Evolutionary conservation across 805 yeast species (phyloP), one percentile per base, ranked within the genome.

Genomic region (Zygoascus ofunaensis): DNA sequence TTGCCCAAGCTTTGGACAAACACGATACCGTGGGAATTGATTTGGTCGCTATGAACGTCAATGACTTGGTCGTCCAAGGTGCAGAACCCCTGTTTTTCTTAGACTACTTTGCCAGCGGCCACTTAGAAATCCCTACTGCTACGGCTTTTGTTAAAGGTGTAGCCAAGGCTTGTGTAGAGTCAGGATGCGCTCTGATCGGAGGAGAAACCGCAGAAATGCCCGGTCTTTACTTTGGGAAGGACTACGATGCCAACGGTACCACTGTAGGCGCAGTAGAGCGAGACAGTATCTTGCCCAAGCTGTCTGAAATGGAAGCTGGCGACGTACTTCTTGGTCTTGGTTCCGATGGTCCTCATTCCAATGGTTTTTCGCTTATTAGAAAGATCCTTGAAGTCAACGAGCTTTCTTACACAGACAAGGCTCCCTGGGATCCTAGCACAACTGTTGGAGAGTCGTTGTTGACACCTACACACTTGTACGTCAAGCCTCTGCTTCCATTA

Each of bases 161-260:
- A 51, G 97, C 96, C 40, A 84, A 84, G 51, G 99, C 98, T 46
- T 92, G 99, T 71, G 80, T 81, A 52, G 77, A 79, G 53, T 84
- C 97, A 28, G 96, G 95, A 8, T 90, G 98, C 74, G 98, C 99
- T 4, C 73, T 92, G 47, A 96, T 92, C 43, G 99, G 99, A 45
- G 99, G 99, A 53, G 99, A 92, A 68, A 92, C 99, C 33, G 83
- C 95, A 44, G 99, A 92, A 72, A 92, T 92, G 99, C 99, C 99
- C 22, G 98, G 98, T 53, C 86, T 92, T 84, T 92, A 92, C 59
- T 84, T 81, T 48, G 87, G 80, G 45, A 94, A 94, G 28, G 97
- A 92, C 66, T 92, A 92, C 61, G 99, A 92, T 65, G 89, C 96
- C 49, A 92, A 90, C 60, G 99, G 99, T 65, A 94, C 98, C 32